Conservation (phyloP, 768 basidiomycete species). For the Rossbeevera mucosa region DNA sequence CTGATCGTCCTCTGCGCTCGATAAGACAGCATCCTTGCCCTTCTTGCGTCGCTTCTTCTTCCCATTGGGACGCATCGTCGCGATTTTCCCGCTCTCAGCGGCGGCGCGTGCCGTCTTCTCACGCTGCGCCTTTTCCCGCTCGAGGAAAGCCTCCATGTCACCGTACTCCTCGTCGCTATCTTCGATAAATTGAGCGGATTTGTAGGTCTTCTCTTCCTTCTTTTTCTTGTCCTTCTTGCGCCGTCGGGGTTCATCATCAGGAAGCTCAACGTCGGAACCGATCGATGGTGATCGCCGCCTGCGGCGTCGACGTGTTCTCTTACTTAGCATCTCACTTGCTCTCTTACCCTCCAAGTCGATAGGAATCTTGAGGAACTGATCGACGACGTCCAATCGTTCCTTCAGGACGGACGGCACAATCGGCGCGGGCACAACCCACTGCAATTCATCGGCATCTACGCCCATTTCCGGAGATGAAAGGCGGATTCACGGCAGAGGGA, state of each 20-base stretch:
- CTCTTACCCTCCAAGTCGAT: constrained; percentile 78
- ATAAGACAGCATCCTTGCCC: constrained; percentile 42
- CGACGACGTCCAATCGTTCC: constrained; percentile 67
- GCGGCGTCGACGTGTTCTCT: constrained; percentile 53
- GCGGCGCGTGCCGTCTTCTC: constrained; percentile 47
- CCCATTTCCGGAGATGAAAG: background rate
- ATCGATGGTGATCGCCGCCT: constrained; percentile 46
- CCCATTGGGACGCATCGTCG: constrained; percentile 43
- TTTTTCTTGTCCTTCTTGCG: constrained; percentile 44
- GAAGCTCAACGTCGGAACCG: constrained; percentile 38
- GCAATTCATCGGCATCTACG: constrained; percentile 62
- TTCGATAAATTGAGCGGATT: constrained; percentile 87
- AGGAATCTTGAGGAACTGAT: constrained; percentile 78
- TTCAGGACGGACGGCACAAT: constrained; percentile 65
- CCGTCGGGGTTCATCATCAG: constrained; percentile 33
- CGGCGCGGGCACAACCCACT: constrained; percentile 82
- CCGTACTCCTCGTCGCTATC: constrained; percentile 85
- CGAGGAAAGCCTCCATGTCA: constrained; percentile 79
- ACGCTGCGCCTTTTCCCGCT: constrained; percentile 60
- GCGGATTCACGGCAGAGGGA: background rate
- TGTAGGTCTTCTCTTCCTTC: constrained; percentile 72
- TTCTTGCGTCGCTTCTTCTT: constrained; percentile 56
- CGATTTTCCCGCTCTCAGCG: constrained; percentile 38
- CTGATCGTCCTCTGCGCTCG: constrained; percentile 31
- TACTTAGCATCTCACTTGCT: constrained; percentile 63